Percentiles rank a stretch among this genome's conserved stretches.
phyloP scores from a whole-genome alignment of 2,329 filamentous ascomycete species.

The Trichophyton equinum region DNA sequence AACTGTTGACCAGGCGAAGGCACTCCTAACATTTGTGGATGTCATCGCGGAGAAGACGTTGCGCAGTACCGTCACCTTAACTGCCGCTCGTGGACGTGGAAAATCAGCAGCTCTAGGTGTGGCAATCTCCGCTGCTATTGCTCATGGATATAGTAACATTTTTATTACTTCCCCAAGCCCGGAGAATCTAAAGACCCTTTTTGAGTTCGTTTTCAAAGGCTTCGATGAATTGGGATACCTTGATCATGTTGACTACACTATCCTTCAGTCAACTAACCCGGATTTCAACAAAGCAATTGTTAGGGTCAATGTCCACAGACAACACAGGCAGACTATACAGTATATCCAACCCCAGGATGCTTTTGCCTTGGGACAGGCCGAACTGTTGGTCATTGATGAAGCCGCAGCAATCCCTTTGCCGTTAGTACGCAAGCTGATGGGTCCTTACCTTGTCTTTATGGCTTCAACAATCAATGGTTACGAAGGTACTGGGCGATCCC shows the following conservation, averaged over 20 bases:
- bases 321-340: conserved; percentile 94
- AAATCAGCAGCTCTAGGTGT: conserved; percentile 95
- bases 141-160: conserved; percentile 96
- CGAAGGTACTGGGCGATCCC: conserved; percentile 86
- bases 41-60: conserved; percentile 93
- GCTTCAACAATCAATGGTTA: conserved; percentile 98
- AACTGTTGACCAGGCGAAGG: conserved; percentile 92
- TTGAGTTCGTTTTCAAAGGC: conserved; percentile 96
- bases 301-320: conserved; percentile 84
- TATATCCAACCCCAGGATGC: conserved; percentile 96
- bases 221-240: conserved; percentile 90
- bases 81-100: conserved; percentile 84
- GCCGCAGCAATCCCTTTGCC: conserved; percentile 92
- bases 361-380: conserved; percentile 87
- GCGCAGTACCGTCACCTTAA: conserved; percentile 83
- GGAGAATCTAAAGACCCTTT: conserved; percentile 95
- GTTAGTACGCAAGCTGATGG: conserved; percentile 84
- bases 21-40: conserved; percentile 90
- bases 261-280: conserved; percentile 94
- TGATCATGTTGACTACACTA: conserved; percentile 93
- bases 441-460: conserved; percentile 97
- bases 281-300: conserved; percentile 99
- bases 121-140: conserved; percentile 83
- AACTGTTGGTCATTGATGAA: conserved; percentile 92
- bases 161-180: conserved; percentile 97